A percentile compares a stretch with the other conserved stretches of the same genome.
phyloP scores from a whole-genome alignment of 352 stramenopile genomes.

The Pythium diclinum region DNA sequence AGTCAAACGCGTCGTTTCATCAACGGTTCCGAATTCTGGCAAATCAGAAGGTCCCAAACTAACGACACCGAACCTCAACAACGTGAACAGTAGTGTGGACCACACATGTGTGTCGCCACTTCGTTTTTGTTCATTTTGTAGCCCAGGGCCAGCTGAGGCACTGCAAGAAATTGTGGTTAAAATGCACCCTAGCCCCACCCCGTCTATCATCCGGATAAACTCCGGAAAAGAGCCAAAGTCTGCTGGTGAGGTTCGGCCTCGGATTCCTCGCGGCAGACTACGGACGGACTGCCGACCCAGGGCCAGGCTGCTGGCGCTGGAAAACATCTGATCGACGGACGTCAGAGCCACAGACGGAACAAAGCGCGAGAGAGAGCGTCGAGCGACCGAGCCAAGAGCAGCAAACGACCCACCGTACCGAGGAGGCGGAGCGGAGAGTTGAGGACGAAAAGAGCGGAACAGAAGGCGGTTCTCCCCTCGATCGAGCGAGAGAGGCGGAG shows the following conservation, averaged over 20 bases:
- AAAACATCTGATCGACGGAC: slow-evolving; percentile 33
- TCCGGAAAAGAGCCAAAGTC: neutral
- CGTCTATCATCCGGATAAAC: slow-evolving; percentile 26
- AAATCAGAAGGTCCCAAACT: neutral
- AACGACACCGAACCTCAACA: neutral
- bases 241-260: neutral
- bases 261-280: neutral
- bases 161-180: neutral
- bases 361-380: slow-evolving; percentile 18
- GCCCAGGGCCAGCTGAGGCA: neutral
- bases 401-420: neutral
- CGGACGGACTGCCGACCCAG: neutral
- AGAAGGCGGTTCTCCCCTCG: neutral
- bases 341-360: slow-evolving; percentile 28
- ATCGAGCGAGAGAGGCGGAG: slow-evolving; percentile 3
- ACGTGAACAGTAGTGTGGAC: neutral
- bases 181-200: slow-evolving; percentile 3
- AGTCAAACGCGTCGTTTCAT: neutral
- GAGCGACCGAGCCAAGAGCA: slow-evolving; percentile 8
- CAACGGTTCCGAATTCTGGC: neutral
- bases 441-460: slow-evolving; percentile 7
- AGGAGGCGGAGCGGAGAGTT: slow-evolving; percentile 1
- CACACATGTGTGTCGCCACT: neutral
- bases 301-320: slow-evolving; percentile 2
- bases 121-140: neutral